These are phyloP conservation scores for Danielozyma ontarioensis DNA, from an alignment of 805 yeast genomes.

Conservation along the genomic window DNA sequence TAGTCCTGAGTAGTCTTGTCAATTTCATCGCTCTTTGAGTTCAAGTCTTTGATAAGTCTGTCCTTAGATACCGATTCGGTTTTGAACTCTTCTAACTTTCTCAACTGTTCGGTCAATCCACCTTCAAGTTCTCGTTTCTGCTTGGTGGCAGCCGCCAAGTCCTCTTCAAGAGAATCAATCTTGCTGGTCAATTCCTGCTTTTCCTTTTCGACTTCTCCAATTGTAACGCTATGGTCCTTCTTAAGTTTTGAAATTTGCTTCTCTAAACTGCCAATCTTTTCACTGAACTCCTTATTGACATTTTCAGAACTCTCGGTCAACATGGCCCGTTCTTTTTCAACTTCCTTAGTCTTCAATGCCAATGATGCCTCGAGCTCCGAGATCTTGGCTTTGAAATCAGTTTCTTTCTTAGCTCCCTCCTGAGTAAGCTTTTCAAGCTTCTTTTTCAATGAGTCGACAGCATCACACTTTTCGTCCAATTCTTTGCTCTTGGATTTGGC, in stretches of 20 bases:
- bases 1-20: not conserved
- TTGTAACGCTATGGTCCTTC: not conserved
- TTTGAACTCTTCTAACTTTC: not conserved
- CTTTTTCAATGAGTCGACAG: not conserved
- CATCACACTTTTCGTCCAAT: constrained; percentile 1
- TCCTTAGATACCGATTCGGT: not conserved
- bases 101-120: not conserved
- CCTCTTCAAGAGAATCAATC: constrained; percentile 4
- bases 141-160: constrained; percentile 2
- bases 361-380: constrained; percentile 25
- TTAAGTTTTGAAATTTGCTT: constrained; percentile 11
- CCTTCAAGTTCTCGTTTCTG: no score
- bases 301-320: constrained; percentile 47
- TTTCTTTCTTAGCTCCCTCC: constrained; percentile 10
- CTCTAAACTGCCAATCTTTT: constrained; percentile 41
- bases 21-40: not conserved
- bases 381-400: constrained; percentile 19
- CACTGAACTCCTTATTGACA: constrained; percentile 43
- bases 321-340: constrained; percentile 47
- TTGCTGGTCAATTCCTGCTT: constrained; percentile 1
- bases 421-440: constrained; percentile 1
- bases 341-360: constrained; percentile 33
- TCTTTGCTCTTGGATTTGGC: constrained; percentile 2
- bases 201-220: not conserved
- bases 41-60: not conserved